These are phyloP conservation scores for Lupinus albus DNA, from an alignment of 306 rosid genomes.

Conservation along the genomic window DNA sequence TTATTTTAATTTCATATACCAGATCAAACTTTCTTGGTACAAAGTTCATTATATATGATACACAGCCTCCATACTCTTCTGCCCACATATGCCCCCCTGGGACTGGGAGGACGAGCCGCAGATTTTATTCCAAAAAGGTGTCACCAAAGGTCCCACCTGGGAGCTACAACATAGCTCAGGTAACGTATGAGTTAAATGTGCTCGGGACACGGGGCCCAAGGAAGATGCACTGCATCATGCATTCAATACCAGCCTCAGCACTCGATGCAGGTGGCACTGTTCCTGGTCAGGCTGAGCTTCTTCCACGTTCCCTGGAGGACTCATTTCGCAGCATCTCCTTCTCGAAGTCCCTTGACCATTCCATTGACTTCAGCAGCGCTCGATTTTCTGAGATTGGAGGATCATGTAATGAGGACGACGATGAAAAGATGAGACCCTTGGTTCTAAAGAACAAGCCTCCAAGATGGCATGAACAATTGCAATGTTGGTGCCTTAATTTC, in stretches of 20 bases:
- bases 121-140: slow-evolving; percentile 87
- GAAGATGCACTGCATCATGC: slow-evolving; percentile 91
- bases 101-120: slow-evolving; percentile 71
- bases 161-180: slow-evolving; percentile 87
- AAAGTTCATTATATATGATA: slow-evolving; percentile 79
- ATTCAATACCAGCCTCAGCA: slow-evolving; percentile 78
- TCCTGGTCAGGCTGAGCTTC: slow-evolving; percentile 78
- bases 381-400: slow-evolving; percentile 72
- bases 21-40: slow-evolving; percentile 97
- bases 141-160: slow-evolving; percentile 94
- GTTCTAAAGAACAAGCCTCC: slow-evolving; percentile 88
- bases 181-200: slow-evolving; percentile 84
- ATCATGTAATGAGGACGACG: slow-evolving; percentile 55
- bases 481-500: slow-evolving; percentile 91
- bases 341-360: slow-evolving; percentile 68
- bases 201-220: slow-evolving; percentile 94
- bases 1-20: slow-evolving; percentile 41
- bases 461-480: slow-evolving; percentile 85
- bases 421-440: slow-evolving; percentile 63
- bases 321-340: slow-evolving; percentile 79
- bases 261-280: slow-evolving; percentile 73
- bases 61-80: slow-evolving; percentile 73
- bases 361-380: slow-evolving; percentile 74
- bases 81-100: slow-evolving; percentile 69
- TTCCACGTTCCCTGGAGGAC: slow-evolving; percentile 67